A percentile compares a stretch with the other conserved stretches of the same genome.
phyloP scores from a whole-genome alignment of 768 basidiomycete genomes.

The Xerocomellus intermedius region DNA sequence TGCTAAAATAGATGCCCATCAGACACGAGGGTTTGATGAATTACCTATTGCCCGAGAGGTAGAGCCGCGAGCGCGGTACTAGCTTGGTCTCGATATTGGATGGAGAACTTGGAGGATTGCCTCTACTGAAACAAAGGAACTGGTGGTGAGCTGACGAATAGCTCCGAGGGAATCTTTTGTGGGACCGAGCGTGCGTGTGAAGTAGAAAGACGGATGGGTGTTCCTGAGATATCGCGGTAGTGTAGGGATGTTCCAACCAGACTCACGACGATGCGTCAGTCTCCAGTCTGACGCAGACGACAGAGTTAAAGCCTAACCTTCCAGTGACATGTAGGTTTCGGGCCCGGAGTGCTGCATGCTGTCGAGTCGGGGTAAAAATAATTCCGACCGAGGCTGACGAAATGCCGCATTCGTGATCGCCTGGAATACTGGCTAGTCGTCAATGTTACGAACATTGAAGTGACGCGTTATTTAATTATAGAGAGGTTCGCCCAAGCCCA shows the following conservation, averaged over 20 bases:
- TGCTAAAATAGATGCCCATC: conserved; percentile 8
- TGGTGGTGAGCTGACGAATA: no score
- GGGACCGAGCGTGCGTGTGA: conserved; percentile 2
- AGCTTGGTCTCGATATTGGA: background rate
- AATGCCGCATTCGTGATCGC: background rate
- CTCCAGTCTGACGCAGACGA: background rate
- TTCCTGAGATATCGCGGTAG: background rate
- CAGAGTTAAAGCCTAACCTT: background rate
- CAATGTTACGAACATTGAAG: background rate
- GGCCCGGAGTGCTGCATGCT: background rate
- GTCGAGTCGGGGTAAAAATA: background rate
- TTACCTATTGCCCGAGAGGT: background rate
- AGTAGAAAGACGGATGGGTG: background rate
- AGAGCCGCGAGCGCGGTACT: background rate
- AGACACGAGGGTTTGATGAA: background rate
- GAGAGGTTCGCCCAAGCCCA: background rate
- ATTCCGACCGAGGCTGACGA: background rate
- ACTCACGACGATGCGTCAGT: background rate
- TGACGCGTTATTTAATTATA: background rate
- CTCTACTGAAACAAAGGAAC: background rate
- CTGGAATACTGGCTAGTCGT: background rate
- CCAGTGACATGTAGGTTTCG: background rate
- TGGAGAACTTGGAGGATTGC: background rate
- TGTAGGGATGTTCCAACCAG: background rate
- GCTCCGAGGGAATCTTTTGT: background rate